phyloP scores from a whole-genome alignment of 2,329 filamentous ascomycete genomes.

The Fusarium illudens region DNA sequence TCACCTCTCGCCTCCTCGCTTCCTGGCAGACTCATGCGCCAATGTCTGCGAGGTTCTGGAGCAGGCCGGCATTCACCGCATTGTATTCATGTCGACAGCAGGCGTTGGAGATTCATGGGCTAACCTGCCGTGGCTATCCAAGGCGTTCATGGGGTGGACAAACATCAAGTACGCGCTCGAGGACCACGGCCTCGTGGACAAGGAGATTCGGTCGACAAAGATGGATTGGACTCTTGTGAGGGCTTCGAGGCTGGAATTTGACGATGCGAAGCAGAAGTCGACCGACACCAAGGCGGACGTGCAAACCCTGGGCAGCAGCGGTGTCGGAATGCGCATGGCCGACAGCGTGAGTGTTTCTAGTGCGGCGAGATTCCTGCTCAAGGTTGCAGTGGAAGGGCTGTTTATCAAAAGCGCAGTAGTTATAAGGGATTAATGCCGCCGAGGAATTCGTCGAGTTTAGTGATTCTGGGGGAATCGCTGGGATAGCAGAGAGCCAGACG shows the following conservation, averaged over 20 bases:
- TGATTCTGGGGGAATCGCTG: background rate
- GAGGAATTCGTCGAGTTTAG: background rate
- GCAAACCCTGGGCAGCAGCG: constrained; percentile 42
- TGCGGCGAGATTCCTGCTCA: constrained; percentile 47
- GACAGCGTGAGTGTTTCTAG: constrained; percentile 43
- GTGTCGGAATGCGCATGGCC: constrained; percentile 44
- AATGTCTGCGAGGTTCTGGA: constrained; percentile 46
- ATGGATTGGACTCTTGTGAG: constrained; percentile 51
- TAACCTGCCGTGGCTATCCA: constrained; percentile 46
- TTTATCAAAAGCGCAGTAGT: constrained; percentile 34
- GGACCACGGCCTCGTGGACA: constrained; percentile 49
- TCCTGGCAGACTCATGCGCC: constrained; percentile 50
- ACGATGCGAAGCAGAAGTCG: constrained; percentile 31
- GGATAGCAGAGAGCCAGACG: background rate
- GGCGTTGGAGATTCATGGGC: constrained; percentile 51
- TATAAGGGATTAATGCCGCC: constrained; percentile 14
- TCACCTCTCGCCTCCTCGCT: constrained; percentile 49
- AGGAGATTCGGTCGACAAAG: constrained; percentile 46
- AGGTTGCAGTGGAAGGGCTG: constrained; percentile 41
- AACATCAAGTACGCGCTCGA: constrained; percentile 52
- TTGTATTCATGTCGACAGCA: constrained; percentile 52
- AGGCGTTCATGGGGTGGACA: constrained; percentile 50
- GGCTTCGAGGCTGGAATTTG: constrained; percentile 44
- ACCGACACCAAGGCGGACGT: constrained; percentile 21
- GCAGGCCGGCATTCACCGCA: constrained; percentile 43